Conservation (phyloP, 2,329 filamentous ascomycete species). For the Macrophomina pseudophaseolina region DNA sequence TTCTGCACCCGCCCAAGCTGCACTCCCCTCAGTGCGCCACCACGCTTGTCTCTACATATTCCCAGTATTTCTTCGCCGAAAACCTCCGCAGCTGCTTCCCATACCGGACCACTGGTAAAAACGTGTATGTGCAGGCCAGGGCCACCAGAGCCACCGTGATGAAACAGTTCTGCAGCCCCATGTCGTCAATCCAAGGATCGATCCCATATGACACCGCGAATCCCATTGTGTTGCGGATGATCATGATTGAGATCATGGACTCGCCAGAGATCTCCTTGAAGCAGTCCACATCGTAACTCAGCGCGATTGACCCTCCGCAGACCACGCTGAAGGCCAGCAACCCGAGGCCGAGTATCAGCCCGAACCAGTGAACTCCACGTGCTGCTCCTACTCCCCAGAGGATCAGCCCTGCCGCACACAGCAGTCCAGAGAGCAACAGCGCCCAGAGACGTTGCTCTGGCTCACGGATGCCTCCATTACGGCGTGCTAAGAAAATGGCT, state of each 20-base stretch:
- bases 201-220: constrained; percentile 58
- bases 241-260: constrained; percentile 56
- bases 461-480: constrained; percentile 47
- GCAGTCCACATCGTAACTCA: constrained; percentile 56
- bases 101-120: constrained; percentile 54
- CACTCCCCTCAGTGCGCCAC: neutral
- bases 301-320: constrained; percentile 50
- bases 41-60: constrained; percentile 39
- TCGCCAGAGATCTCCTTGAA: constrained; percentile 53
- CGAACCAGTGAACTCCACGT: constrained; percentile 55
- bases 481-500: constrained; percentile 42
- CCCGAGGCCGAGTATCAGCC: constrained; percentile 56
- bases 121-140: constrained; percentile 45
- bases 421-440: constrained; percentile 44
- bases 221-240: constrained; percentile 56
- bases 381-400: constrained; percentile 59
- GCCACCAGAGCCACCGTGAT: constrained; percentile 50
- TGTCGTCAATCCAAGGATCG: constrained; percentile 50
- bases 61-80: constrained; percentile 46
- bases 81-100: constrained; percentile 52
- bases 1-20: too few species aligned
- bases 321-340: constrained; percentile 51
- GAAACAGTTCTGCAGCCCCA: constrained; percentile 52
- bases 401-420: constrained; percentile 52
- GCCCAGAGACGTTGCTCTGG: constrained; percentile 49